Percentiles rank a stretch among this genome's conserved stretches.
phyloP scores from a whole-genome alignment of 768 basidiomycete species.

The Brasilioporus rufonigricans region DNA sequence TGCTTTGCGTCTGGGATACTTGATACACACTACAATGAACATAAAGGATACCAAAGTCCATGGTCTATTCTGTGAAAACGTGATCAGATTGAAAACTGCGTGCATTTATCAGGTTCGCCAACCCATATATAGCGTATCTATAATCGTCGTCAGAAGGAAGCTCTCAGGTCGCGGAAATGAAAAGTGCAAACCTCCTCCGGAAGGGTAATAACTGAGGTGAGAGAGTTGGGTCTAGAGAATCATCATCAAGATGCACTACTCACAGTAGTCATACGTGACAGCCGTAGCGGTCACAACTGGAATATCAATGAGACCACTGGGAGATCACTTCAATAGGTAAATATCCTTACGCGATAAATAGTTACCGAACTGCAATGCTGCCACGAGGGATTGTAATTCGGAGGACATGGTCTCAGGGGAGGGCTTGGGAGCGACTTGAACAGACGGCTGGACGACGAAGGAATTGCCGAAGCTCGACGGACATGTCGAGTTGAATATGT shows the following conservation, averaged over 20 bases:
- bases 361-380: conserved; percentile 6
- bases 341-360: conserved; percentile 7
- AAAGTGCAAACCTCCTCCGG: conserved; percentile 12
- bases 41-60: conserved; percentile 15
- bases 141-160: not conserved
- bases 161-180: not conserved
- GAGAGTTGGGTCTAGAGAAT: not conserved
- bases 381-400: conserved; percentile 1
- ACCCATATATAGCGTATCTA: conserved; percentile 23
- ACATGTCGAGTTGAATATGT: too few relatives aligned
- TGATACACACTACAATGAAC: conserved; percentile 17
- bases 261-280: conserved; percentile 22
- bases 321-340: not conserved
- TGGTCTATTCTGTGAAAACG: conserved; percentile 7
- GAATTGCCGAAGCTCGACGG: not conserved
- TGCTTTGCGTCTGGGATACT: not conserved
- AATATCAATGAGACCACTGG: not conserved
- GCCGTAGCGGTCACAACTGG: conserved; percentile 13
- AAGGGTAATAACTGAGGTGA: conserved; percentile 15
- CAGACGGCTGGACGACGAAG: not conserved
- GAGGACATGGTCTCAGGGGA: conserved; percentile 11
- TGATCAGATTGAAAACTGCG: not conserved
- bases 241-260: not conserved
- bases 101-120: not conserved
- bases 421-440: too few relatives aligned